Conservation (phyloP, 768 basidiomycete species). For the Naganishia kalamii region DNA sequence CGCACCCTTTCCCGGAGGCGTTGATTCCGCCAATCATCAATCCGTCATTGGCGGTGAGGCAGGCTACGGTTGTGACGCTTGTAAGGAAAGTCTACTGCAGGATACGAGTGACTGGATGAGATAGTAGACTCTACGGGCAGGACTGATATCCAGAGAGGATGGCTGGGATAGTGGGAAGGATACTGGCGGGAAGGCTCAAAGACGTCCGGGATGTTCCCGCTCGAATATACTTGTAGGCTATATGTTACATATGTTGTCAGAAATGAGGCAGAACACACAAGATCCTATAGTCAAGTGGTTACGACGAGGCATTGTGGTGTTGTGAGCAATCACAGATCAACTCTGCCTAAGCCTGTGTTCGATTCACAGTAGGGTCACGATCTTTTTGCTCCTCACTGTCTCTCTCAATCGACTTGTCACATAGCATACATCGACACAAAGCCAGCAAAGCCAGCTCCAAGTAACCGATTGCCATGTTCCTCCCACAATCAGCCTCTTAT, state of each 20-base stretch:
- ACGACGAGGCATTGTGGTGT: conserved; percentile 12
- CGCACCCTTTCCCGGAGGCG: conserved; percentile 2
- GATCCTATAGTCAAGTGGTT: conserved; percentile 17
- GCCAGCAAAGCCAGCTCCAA: no score
- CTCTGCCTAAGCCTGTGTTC: conserved; percentile 13
- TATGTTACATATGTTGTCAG: not conserved
- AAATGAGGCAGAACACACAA: not conserved
- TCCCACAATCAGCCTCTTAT: no score
- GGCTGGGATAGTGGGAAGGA: not conserved
- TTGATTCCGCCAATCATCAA: conserved; percentile 10
- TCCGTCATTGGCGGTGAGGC: not conserved
- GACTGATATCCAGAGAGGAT: not conserved
- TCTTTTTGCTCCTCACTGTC: not conserved
- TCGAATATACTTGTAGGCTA: not conserved
- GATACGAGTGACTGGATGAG: no score
- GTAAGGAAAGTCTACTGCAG: no score
- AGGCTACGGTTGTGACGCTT: no score
- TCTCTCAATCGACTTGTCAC: no score
- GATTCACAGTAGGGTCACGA: conserved; percentile 9
- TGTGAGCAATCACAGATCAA: not conserved
- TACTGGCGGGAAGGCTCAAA: no score
- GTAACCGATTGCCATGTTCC: no score
- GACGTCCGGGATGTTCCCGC: not conserved
- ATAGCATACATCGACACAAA: no score
- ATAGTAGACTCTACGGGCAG: not conserved